These are phyloP conservation scores for Colletotrichum spaethianum DNA, from an alignment of 2,329 filamentous ascomycete species.

Conservation along the genomic window DNA sequence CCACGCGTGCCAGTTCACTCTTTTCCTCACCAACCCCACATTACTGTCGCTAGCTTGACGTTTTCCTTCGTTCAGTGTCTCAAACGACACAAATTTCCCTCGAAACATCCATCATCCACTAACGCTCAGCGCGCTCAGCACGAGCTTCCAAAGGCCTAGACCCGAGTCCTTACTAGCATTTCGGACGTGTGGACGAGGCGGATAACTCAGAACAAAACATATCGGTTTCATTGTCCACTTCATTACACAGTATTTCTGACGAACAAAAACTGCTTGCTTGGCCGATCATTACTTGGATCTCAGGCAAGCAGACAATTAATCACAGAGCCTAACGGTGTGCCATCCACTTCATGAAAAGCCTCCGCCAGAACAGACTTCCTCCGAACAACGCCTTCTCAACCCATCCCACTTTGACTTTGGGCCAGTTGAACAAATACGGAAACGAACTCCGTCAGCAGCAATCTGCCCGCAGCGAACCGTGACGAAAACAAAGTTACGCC, in stretches of 20 bases:
- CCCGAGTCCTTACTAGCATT: neutral
- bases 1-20: neutral
- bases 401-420: neutral
- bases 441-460: neutral
- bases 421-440: neutral
- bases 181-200: neutral
- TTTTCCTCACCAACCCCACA: neutral
- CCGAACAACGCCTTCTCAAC: neutral
- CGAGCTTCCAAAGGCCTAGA: neutral
- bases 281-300: neutral
- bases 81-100: neutral
- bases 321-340: neutral
- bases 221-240: neutral
- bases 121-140: neutral
- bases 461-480: no score
- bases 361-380: neutral
- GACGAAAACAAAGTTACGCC: neutral
- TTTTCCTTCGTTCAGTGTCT: neutral
- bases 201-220: neutral
- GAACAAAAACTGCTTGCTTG: neutral
- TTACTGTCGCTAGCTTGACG: neutral
- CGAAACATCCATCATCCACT: neutral
- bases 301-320: neutral
- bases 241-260: neutral
- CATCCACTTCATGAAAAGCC: neutral